Evolutionary conservation across 2,329 filamentous ascomycete genomes (phyloP).

Genomic region (Colletotrichum melonis): DNA sequence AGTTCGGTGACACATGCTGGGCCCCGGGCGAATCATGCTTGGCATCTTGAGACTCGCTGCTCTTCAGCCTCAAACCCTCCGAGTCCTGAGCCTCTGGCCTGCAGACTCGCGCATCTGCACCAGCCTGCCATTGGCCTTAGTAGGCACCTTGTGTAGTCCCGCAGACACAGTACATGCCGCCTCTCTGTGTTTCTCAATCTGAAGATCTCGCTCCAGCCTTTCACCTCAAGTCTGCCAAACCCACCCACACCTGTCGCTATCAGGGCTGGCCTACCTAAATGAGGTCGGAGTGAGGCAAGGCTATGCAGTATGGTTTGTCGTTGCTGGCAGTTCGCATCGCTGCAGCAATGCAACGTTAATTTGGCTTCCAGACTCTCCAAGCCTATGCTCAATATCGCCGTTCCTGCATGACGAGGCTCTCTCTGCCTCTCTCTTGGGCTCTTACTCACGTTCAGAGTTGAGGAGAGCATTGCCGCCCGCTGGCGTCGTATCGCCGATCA

Average conservation of each 20-base stretch:
- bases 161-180: not conserved
- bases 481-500: constrained; percentile 13
- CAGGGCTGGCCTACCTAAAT: not conserved
- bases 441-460: not conserved
- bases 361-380: not conserved
- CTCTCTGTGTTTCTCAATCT: constrained; percentile 22
- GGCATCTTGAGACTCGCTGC: constrained; percentile 32
- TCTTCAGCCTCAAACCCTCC: constrained; percentile 32
- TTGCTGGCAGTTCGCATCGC: not conserved
- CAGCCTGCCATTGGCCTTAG: no score
- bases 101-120: constrained; percentile 3
- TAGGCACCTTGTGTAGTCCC: not conserved
- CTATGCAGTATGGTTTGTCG: not conserved
- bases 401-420: constrained; percentile 12
- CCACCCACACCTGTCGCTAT: not conserved
- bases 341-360: constrained; percentile 30
- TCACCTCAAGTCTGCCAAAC: constrained; percentile 23
- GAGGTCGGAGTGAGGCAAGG: not conserved
- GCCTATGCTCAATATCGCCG: not conserved
- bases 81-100: constrained; percentile 10
- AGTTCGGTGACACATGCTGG: constrained; percentile 28
- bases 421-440: not conserved
- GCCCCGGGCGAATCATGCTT: constrained; percentile 23
- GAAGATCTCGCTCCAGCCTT: constrained; percentile 33
- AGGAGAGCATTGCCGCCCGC: not conserved